Evolutionary conservation across 768 basidiomycete species (phyloP), one percentile per base, ranked within the genome.

Genomic region (Daedaleopsis nitida): DNA sequence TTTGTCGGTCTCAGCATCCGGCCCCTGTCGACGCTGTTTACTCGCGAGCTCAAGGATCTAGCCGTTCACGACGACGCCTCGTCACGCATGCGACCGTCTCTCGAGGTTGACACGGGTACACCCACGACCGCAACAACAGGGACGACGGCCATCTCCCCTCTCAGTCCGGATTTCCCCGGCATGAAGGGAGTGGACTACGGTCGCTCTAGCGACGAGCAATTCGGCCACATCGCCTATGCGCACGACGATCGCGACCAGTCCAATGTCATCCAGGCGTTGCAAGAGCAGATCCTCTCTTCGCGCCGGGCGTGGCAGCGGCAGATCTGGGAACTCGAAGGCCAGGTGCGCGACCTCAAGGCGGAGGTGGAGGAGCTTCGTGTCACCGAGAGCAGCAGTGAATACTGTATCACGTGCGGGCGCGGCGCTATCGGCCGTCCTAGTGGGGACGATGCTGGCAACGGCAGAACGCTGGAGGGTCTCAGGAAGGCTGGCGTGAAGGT

Each of bases 1-100:
- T 93, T 92, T 67, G 80, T 87, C 12, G 76, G 82, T 3, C 79
- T 94, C 50, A 86, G 83, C 66, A 74, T 94, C 54, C 83, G 92
- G 16, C 91, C 91, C 3, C 78, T 92, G 17, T 93, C 92, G 21
- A 85, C 86, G 1, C 77, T 87, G 45, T 94, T 94, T 72, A 88
- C 88, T 68, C 76, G 84, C 11, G 85, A 89, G 27, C 89, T 92
- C 67, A 78, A 81, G 10, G 79, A 79, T 59, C 72, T 82, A 17
- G 59, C 72, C 53, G 65, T 65, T 47, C 35, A 65, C 4, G 66
- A 61, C 55, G 53, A 66, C 45, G 44, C 56, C 8, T 57, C 58
- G 14, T 35, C 59, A 3, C 52, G 59, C 27, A 69, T 74, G 11
- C 73, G 77, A 35, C 72, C 73, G 6, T 74, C 77, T 10, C 69